A percentile compares a stretch with the other conserved stretches of the same genome.
phyloP scores from a whole-genome alignment of 495 filamentous ascomycete genomes.

The Aspergillus leporis region DNA sequence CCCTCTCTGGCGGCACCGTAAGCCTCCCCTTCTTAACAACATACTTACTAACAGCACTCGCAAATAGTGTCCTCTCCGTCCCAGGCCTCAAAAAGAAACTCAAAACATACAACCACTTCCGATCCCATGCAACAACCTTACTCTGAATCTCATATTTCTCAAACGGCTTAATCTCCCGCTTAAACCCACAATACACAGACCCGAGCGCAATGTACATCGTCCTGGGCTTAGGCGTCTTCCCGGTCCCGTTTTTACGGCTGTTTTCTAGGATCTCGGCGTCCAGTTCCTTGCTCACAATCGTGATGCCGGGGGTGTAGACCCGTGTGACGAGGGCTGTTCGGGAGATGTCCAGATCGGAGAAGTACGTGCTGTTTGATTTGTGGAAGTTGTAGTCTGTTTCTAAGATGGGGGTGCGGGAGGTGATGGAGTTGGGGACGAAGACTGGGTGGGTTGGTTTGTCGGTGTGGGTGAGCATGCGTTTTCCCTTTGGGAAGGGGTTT shows the following conservation, averaged over 20 bases:
- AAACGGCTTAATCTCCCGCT: constrained; percentile 66
- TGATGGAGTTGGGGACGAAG: constrained; percentile 55
- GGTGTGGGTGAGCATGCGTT: constrained; percentile 28
- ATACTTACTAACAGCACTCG: constrained; percentile 80
- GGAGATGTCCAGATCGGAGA: constrained; percentile 69
- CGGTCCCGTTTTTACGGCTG: constrained; percentile 40
- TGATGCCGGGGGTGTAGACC: constrained; percentile 59
- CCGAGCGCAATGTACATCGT: constrained; percentile 59
- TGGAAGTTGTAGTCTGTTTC: constrained; percentile 71
- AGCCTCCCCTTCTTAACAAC: constrained; percentile 86
- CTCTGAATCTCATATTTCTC: constrained; percentile 68
- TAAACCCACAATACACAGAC: constrained; percentile 64
- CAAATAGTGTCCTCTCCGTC: constrained; percentile 62
- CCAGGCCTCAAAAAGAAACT: constrained; percentile 66
- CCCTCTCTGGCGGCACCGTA: constrained; percentile 79
- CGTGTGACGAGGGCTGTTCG: constrained; percentile 62
- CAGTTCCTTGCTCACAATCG: constrained; percentile 47
- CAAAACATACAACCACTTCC: constrained; percentile 81
- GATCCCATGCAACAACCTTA: constrained; percentile 69
- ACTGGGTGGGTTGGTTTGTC: constrained; percentile 47
- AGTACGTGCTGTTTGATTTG: constrained; percentile 76
- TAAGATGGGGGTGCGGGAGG: constrained; percentile 51
- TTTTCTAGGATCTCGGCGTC: constrained; percentile 40
- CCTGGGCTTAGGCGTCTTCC: constrained; percentile 42
- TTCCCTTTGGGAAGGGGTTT: constrained; percentile 38